Conservation (phyloP, 2,329 filamentous ascomycete genomes). For the Aspergillus quadrilineatus region DNA sequence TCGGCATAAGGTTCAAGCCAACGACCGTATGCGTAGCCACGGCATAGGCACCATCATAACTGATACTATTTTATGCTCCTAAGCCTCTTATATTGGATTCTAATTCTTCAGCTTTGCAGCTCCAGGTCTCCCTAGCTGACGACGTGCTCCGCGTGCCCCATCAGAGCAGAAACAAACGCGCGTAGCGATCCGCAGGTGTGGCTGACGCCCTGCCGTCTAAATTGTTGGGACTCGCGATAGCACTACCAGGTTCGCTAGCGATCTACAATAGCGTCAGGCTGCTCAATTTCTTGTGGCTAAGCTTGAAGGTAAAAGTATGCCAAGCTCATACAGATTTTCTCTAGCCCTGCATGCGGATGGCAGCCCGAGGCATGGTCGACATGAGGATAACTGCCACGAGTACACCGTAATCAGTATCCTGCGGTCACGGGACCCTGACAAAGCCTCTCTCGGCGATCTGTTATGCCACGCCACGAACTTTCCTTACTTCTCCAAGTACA, state of each 20-base stretch:
- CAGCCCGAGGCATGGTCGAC: background rate
- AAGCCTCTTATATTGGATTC: background rate
- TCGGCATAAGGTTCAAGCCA: background rate
- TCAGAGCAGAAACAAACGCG: constrained; percentile 1
- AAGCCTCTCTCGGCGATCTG: background rate
- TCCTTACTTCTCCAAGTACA: background rate
- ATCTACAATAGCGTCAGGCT: background rate
- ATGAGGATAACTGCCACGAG: background rate
- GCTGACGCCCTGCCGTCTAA: background rate
- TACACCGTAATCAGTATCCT: background rate
- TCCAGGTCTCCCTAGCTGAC: constrained; percentile 6
- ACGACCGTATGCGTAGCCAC: background rate
- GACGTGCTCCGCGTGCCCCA: constrained; percentile 5
- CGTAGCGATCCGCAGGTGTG: constrained; percentile 4
- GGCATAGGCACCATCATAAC: constrained; percentile 11
- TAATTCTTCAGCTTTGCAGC: background rate
- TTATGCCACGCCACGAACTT: background rate
- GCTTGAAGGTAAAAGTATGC: background rate
- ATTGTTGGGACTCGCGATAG: background rate
- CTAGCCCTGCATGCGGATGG: background rate
- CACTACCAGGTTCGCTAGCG: constrained; percentile 1
- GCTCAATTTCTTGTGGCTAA: constrained; percentile 7
- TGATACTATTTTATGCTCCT: constrained; percentile 4
- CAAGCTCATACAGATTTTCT: constrained; percentile 5
- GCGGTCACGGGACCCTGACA: background rate